A percentile compares a stretch with the other conserved stretches of the same genome.
These are phyloP conservation scores for Lachancea sp. DNA, from an alignment of 805 yeast genomes.

Conservation along the genomic window DNA sequence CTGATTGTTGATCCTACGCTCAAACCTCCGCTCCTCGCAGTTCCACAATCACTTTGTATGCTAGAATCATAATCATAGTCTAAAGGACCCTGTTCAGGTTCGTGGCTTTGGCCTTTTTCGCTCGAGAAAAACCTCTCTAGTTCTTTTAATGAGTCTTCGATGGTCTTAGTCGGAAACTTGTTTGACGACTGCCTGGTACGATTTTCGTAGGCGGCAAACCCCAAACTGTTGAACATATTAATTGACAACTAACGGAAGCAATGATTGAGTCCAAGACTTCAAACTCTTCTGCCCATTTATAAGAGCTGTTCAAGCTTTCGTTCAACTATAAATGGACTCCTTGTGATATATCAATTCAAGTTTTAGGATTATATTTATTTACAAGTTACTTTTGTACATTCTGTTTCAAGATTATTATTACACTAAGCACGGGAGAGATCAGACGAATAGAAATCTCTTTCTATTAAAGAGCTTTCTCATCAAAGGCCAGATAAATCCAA, in stretches of 20 bases:
- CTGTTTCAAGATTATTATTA: conserved; percentile 1
- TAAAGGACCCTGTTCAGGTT: not conserved
- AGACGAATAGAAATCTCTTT: not conserved
- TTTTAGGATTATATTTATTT: not conserved
- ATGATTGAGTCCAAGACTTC: too few species aligned
- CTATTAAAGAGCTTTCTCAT: too few species aligned
- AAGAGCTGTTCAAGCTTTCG: not conserved
- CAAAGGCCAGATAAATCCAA: too few species aligned
- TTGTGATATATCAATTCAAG: not conserved
- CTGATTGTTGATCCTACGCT: not conserved
- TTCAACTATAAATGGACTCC: not conserved
- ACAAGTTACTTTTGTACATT: not conserved
- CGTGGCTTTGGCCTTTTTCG: not conserved
- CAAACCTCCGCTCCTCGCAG: not conserved
- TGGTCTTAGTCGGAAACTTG: conserved; percentile 7
- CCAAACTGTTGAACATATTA: not conserved
- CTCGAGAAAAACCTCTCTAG: conserved; percentile 12
- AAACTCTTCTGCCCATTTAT: not conserved
- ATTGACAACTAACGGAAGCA: not conserved
- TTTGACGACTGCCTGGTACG: not conserved
- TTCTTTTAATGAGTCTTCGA: conserved; percentile 20
- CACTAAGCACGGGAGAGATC: not conserved
- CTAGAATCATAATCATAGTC: not conserved
- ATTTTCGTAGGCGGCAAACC: not conserved
- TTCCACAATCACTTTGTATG: not conserved